Evolutionary conservation across 768 basidiomycete species (phyloP).

Genomic region (Lactarius hatsudake): DNA sequence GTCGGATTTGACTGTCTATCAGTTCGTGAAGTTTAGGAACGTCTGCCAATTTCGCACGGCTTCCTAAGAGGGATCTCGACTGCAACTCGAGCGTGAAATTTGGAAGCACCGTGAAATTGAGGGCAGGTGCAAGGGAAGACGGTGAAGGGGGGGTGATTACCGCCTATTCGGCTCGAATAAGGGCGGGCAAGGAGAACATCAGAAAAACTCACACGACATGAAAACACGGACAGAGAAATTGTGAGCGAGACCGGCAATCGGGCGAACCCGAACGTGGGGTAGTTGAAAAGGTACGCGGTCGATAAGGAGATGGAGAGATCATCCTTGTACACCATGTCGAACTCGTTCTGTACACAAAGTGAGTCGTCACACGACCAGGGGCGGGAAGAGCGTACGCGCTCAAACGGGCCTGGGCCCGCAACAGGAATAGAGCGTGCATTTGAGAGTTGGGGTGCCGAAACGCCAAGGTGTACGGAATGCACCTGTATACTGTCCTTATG

Average conservation of each 20-base stretch:
- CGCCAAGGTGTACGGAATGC: slow-evolving; percentile 80
- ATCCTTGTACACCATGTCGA: slow-evolving; percentile 84
- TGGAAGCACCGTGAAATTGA: slow-evolving; percentile 75
- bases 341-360: slow-evolving; percentile 56
- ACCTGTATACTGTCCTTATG: slow-evolving; percentile 80
- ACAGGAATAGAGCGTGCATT: slow-evolving; percentile 57
- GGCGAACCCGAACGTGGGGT: slow-evolving; percentile 78
- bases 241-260: slow-evolving; percentile 80
- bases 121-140: slow-evolving; percentile 50
- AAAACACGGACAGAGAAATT: slow-evolving; percentile 72
- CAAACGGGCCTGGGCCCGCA: slow-evolving; percentile 29
- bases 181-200: neutral
- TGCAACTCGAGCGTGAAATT: slow-evolving; percentile 85
- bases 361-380: slow-evolving; percentile 20
- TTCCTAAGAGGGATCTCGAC: slow-evolving; percentile 90
- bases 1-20: slow-evolving; percentile 66
- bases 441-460: slow-evolving; percentile 72
- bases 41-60: slow-evolving; percentile 95
- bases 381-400: slow-evolving; percentile 6
- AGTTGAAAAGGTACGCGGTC: slow-evolving; percentile 82
- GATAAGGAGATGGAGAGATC: slow-evolving; percentile 78
- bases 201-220: slow-evolving; percentile 52
- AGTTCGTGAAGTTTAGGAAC: slow-evolving; percentile 97
- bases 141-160: slow-evolving; percentile 59
- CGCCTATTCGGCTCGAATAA: slow-evolving; percentile 43